Evolutionary conservation across 2,329 filamentous ascomycete genomes (phyloP).

Genomic region (Cladosporium sp.): DNA sequence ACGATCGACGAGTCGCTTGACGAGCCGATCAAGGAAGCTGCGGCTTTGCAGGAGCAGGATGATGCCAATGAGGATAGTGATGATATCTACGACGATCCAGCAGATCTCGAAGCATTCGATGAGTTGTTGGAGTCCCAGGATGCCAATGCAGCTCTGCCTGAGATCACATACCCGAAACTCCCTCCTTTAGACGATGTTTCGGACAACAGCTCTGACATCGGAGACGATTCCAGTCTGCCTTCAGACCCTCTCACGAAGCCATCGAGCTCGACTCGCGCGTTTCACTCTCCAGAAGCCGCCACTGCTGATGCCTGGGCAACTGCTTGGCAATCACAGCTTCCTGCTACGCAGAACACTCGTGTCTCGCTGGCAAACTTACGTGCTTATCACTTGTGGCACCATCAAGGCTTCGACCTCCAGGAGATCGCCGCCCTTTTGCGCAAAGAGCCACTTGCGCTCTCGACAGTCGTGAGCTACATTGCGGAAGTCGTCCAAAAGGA

Average conservation of each 20-base stretch:
- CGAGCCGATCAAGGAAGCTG: conserved; percentile 12
- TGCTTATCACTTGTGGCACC: conserved; percentile 63
- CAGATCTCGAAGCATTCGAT: conserved; percentile 18
- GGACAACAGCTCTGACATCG: background rate
- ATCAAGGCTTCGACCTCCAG: conserved; percentile 46
- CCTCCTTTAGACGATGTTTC: conserved; percentile 2
- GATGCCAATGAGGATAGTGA: conserved; percentile 26
- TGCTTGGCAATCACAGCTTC: conserved; percentile 10
- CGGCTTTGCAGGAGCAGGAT: conserved; percentile 15
- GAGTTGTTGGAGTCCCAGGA: conserved; percentile 8
- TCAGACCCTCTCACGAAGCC: background rate
- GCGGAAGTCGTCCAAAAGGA: conserved; percentile 52
- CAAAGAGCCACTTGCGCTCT: conserved; percentile 54
- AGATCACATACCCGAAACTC: conserved; percentile 14
- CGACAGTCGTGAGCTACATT: conserved; percentile 58
- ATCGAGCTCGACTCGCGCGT: background rate
- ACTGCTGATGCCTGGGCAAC: conserved; percentile 19
- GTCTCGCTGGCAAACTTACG: conserved; percentile 30
- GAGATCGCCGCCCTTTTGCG: conserved; percentile 55
- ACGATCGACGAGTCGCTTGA: conserved; percentile 14
- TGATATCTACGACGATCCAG: conserved; percentile 31
- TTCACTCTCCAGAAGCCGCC: conserved; percentile 10
- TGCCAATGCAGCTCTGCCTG: conserved; percentile 5
- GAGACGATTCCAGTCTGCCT: background rate
- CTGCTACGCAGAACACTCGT: conserved; percentile 10